Evolutionary conservation across 371 early-diverging fungal species (phyloP).

Genomic region (Rhizopus sp.): DNA sequence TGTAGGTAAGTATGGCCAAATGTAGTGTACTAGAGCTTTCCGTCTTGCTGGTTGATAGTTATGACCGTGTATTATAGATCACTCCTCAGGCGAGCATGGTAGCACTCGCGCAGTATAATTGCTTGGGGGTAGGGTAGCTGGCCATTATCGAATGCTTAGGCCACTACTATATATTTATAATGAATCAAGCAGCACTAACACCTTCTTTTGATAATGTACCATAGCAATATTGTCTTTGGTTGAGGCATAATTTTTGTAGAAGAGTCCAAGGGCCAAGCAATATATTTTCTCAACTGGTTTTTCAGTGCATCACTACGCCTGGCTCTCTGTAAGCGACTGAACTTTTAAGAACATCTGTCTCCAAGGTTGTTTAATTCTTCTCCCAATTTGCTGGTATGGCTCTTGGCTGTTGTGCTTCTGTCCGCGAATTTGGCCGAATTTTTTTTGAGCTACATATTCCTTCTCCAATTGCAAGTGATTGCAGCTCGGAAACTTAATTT

Average conservation of each 20-base stretch:
- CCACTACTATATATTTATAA: neutral
- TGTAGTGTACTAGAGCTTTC: slow-evolving; percentile 2
- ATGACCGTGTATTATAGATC: slow-evolving; percentile 17
- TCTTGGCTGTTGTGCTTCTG: no score
- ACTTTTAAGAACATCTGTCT: slow-evolving; percentile 16
- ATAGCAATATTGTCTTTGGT: neutral
- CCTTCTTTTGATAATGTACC: no score
- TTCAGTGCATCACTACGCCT: slow-evolving; percentile 4
- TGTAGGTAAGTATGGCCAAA: neutral
- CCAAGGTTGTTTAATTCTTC: slow-evolving; percentile 14
- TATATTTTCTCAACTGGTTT: slow-evolving; percentile 1
- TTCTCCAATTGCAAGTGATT: no score
- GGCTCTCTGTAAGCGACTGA: slow-evolving; percentile 13
- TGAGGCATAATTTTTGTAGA: neutral
- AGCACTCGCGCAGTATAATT: slow-evolving; percentile 12
- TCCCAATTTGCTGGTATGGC: slow-evolving; percentile 9
- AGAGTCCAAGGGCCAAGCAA: neutral
- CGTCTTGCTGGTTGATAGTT: slow-evolving; percentile 11
- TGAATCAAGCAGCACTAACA: no score
- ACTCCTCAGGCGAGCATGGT: slow-evolving; percentile 7
- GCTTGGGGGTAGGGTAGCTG: slow-evolving; percentile 8
- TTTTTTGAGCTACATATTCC: no score
- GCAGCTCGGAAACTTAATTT: no score
- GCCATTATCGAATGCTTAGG: neutral
- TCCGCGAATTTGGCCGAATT: no score